Conservation (phyloP, 2,329 filamentous ascomycete species). For the Xylariomycetidae sp. region DNA sequence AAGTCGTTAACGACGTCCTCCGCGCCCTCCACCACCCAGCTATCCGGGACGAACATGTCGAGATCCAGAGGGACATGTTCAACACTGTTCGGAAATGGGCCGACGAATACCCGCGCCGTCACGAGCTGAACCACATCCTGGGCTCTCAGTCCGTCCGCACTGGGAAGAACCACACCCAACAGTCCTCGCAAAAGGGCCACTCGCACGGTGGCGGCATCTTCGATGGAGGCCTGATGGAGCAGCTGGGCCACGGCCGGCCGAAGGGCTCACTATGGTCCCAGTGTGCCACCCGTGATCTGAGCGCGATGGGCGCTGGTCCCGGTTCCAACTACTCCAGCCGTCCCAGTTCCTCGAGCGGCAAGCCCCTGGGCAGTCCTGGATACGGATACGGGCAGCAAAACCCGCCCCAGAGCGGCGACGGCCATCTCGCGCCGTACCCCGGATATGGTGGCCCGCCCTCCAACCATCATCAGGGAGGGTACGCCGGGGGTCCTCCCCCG, state of each 20-base stretch:
- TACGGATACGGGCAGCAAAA: slow-evolving; percentile 39
- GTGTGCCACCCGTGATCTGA: slow-evolving; percentile 54
- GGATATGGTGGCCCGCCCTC: slow-evolving; percentile 9
- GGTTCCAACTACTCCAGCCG: slow-evolving; percentile 32
- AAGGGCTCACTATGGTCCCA: slow-evolving; percentile 58
- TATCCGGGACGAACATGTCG: slow-evolving; percentile 66
- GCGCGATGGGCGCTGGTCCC: slow-evolving; percentile 48
- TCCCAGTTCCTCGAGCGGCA: slow-evolving; percentile 25
- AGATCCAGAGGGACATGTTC: slow-evolving; percentile 88
- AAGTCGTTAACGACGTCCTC: slow-evolving; percentile 77
- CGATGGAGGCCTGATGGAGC: slow-evolving; percentile 31
- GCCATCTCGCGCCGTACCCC: slow-evolving; percentile 8
- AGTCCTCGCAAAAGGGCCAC: slow-evolving; percentile 35
- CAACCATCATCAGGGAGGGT: slow-evolving; percentile 6
- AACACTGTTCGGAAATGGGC: slow-evolving; percentile 79
- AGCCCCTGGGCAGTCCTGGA: slow-evolving; percentile 16
- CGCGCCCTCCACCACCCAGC: slow-evolving; percentile 89
- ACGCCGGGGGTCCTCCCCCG: slow-evolving; percentile 11
- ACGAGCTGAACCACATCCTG: slow-evolving; percentile 69
- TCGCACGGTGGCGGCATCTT: slow-evolving; percentile 36
- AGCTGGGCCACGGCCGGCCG: slow-evolving; percentile 52
- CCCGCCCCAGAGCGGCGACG: slow-evolving; percentile 9
- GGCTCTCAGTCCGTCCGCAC: slow-evolving; percentile 76
- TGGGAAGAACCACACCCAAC: slow-evolving; percentile 71
- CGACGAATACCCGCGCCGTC: slow-evolving; percentile 60